Evolutionary conservation across 2,329 filamentous ascomycete genomes (phyloP).

Genomic region (Emmonsiellopsis sp.): DNA sequence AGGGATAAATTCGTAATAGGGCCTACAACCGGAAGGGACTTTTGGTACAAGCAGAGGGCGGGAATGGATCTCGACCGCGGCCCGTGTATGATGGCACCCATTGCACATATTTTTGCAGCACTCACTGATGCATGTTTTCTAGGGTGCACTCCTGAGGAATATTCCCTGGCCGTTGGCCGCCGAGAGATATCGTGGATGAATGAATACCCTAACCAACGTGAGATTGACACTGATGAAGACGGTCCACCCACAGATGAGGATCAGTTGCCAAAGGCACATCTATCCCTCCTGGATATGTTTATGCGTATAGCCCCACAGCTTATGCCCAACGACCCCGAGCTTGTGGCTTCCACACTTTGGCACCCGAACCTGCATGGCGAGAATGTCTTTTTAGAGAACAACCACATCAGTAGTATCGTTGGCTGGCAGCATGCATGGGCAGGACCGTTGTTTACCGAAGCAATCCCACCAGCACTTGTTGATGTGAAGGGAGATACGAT

Average conservation of each 20-base stretch:
- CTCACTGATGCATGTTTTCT: not conserved
- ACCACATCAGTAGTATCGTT: constrained; percentile 12
- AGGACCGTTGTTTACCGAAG: not conserved
- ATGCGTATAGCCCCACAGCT: constrained; percentile 21
- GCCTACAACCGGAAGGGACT: constrained; percentile 11
- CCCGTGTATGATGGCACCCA: constrained; percentile 10
- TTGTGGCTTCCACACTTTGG: constrained; percentile 24
- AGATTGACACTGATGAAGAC: constrained; percentile 16
- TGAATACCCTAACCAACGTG: constrained; percentile 17
- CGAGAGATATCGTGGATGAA: constrained; percentile 21
- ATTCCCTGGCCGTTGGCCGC: not conserved
- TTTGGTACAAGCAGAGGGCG: constrained; percentile 13
- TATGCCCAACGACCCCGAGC: constrained; percentile 14
- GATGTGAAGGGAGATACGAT: not conserved
- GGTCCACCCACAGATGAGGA: constrained; percentile 18
- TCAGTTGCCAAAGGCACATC: constrained; percentile 17
- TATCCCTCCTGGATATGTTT: constrained; percentile 21
- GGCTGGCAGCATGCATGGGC: constrained; percentile 13
- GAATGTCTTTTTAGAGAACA: constrained; percentile 27
- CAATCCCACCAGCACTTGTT: not conserved
- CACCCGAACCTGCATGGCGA: constrained; percentile 30
- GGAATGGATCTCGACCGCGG: constrained; percentile 13
- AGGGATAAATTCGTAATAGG: not conserved
- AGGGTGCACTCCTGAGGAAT: not conserved
- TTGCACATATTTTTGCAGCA: not conserved